Evolutionary conservation across 305 asterid genomes (phyloP).

Genomic region (Nicotiana rustica): DNA sequence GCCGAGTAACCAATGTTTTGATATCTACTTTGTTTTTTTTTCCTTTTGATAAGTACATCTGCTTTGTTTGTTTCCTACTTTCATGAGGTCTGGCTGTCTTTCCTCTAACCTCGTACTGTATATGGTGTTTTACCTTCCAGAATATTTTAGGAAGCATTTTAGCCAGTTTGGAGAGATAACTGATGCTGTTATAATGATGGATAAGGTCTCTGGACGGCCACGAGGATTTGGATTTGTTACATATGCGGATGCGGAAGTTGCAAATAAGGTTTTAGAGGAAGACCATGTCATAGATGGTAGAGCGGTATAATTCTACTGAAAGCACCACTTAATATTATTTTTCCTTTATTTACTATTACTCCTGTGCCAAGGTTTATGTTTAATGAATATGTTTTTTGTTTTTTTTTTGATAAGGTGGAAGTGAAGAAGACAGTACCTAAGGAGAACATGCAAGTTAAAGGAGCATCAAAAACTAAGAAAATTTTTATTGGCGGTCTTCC

Average conservation of each 20-base stretch:
- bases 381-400: not conserved
- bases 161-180: slow-evolving; percentile 81
- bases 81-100: not conserved
- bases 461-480: slow-evolving; percentile 78
- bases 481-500: slow-evolving; percentile 94
- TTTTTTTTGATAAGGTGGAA: slow-evolving; percentile 65
- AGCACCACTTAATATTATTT: not conserved
- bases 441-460: slow-evolving; percentile 74
- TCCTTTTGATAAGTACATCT: not conserved
- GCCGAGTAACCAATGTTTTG: not conserved
- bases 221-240: slow-evolving; percentile 94
- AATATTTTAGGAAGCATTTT: slow-evolving; percentile 79
- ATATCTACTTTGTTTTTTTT: not conserved
- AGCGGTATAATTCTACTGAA: slow-evolving; percentile 55
- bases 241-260: slow-evolving; percentile 77
- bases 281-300: slow-evolving; percentile 86
- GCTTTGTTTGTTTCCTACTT: not conserved
- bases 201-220: slow-evolving; percentile 79
- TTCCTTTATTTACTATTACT: slow-evolving; percentile 22
- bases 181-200: slow-evolving; percentile 89
- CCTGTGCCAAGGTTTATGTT: not conserved
- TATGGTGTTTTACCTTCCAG: slow-evolving; percentile 54
- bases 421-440: slow-evolving; percentile 94
- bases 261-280: slow-evolving; percentile 77
- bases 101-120: slow-evolving; percentile 6